Conservation (phyloP, 2,329 filamentous ascomycete species). For the Trichoderma afroharzianum region DNA sequence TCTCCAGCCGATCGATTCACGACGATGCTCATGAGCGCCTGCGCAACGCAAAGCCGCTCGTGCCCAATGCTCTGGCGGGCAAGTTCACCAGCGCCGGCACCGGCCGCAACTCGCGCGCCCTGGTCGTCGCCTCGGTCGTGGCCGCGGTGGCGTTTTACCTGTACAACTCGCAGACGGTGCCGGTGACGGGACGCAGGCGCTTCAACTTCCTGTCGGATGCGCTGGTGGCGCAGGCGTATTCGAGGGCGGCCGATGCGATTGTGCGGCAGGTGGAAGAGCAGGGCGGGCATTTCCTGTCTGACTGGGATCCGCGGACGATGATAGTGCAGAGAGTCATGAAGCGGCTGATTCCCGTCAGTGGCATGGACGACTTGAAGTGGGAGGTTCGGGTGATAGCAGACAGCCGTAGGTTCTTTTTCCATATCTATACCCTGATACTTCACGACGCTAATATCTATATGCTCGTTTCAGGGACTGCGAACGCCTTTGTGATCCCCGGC, state of each 20-base stretch:
- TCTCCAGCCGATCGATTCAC: constrained; percentile 16
- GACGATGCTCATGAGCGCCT: constrained; percentile 27
- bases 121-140: constrained; percentile 40
- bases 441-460: background rate
- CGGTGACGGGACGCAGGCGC: constrained; percentile 65
- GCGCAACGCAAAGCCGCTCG: constrained; percentile 32
- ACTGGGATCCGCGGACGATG: constrained; percentile 53
- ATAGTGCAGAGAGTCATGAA: constrained; percentile 63
- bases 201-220: constrained; percentile 65
- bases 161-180: constrained; percentile 67
- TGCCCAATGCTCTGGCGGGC: constrained; percentile 26
- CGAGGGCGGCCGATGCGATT: constrained; percentile 35
- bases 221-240: constrained; percentile 46
- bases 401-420: too few relatives aligned
- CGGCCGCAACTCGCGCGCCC: constrained; percentile 31
- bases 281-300: constrained; percentile 53
- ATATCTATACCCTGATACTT: background rate
- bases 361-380: constrained; percentile 59
- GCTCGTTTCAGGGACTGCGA: constrained; percentile 46
- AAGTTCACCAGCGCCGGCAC: constrained; percentile 28
- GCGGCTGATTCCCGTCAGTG: constrained; percentile 64
- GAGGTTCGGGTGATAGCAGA: constrained; percentile 74
- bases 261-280: constrained; percentile 51
- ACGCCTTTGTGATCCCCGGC: constrained; percentile 75
- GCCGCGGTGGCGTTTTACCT: constrained; percentile 59